Conservation (phyloP, 768 basidiomycete species). For the Megacollybia marginata region DNA sequence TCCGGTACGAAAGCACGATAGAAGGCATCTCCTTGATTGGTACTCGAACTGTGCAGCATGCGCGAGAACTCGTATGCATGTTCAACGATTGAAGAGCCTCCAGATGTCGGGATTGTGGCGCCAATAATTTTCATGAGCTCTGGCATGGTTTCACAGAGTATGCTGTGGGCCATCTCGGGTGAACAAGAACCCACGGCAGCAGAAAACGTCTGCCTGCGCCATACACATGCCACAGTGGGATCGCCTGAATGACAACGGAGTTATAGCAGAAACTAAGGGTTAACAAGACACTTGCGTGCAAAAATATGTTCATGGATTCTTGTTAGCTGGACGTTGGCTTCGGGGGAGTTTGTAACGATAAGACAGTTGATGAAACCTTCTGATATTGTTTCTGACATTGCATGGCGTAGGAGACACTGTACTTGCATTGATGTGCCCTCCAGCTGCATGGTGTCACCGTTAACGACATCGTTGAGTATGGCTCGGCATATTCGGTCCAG, state of each 20-base stretch:
- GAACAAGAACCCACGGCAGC: conserved; percentile 77
- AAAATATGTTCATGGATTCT: conserved; percentile 88
- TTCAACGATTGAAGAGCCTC: conserved; percentile 55
- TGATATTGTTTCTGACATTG: conserved; percentile 67
- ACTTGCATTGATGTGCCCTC: conserved; percentile 60
- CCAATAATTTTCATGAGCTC: conserved; percentile 50
- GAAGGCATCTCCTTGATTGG: conserved; percentile 62
- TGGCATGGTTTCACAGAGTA: conserved; percentile 69
- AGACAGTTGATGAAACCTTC: conserved; percentile 81
- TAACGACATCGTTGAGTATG: conserved; percentile 50
- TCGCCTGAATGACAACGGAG: conserved; percentile 43
- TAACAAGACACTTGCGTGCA: conserved; percentile 45
- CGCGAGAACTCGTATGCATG: conserved; percentile 75
- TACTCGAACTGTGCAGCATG: conserved; percentile 73
- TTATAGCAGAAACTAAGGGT: not conserved
- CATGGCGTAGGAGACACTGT: conserved; percentile 75
- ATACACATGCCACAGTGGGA: conserved; percentile 82
- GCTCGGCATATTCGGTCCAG: conserved; percentile 50
- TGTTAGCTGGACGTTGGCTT: conserved; percentile 78
- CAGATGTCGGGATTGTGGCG: conserved; percentile 31
- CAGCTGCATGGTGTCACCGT: conserved; percentile 34
- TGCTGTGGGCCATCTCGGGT: conserved; percentile 57
- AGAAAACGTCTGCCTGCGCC: conserved; percentile 86
- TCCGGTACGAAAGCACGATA: conserved; percentile 87
- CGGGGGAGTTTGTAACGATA: conserved; percentile 78